Base-by-base conservation (phyloP, 805 yeast genomes). In the Saccharomycopsis lassenensis region DNA sequence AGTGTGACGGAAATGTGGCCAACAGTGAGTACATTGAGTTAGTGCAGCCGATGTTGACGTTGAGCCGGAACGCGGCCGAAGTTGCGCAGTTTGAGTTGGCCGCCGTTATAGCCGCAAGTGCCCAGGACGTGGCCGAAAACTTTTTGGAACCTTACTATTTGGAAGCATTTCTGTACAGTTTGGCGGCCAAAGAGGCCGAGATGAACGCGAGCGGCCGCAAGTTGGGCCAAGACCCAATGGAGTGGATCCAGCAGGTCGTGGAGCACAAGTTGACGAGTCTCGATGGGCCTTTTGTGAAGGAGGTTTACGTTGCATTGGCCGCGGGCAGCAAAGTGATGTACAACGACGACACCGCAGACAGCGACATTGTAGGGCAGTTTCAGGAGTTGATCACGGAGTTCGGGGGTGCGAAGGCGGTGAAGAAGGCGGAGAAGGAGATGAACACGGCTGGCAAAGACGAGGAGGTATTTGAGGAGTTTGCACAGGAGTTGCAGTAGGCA, bases 81-180 rank as follows among this genome's bases (percentile, higher is more conserved):
- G 61, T 83, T 51, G 89, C 77, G 15, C 55, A 72, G 45, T 76
- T 74, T 50, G 94, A 82, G 25, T 49, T 67, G 12, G 82, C 82
- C 3, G 61, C 72, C 3, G 67, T 69, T n/a, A 74, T 85, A n/a
- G 65, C 85, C 8, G 59, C 67, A 12, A 67, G 68, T 18, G 65
- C 78, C 12, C 77, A 78, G 48, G 89, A 81, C 42, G 71, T 89
- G 31, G 86, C 89, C 58, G 96, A 89, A 48, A 78, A 76, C 48
- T 74, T 84, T 43, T 63, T 84, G 39, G 97, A 91, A 50, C 68
- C 78, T 26, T 80, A 71, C 51, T 91, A 91, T 54, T 60, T 86
- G 45, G 93, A 84, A 51, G 93, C 91, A 0, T 72, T 87, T 49
- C 74, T 91, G 0, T 67, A 77, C 50, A 63, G 74, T 44, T 57